Evolutionary conservation across 2,329 filamentous ascomycete species (phyloP).

Genomic region (Xenoacremonium recifei): DNA sequence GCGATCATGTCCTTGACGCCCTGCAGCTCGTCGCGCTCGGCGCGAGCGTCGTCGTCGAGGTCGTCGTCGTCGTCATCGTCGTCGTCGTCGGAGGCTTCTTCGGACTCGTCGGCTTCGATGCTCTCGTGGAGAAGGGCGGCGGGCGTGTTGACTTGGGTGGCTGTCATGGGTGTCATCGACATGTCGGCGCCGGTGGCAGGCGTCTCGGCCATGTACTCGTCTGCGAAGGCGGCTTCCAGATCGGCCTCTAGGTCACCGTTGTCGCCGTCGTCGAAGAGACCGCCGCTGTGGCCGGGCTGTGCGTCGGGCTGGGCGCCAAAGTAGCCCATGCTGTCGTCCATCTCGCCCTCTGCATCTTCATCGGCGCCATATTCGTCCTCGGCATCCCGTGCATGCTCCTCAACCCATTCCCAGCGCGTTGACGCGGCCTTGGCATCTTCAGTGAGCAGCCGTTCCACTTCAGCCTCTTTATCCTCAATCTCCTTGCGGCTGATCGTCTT

Average conservation of each 20-base stretch:
- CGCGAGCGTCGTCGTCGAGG: conserved; percentile 52
- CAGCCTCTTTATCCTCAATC: conserved; percentile 79
- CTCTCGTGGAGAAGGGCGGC: conserved; percentile 43
- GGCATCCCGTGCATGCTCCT: conserved; percentile 42
- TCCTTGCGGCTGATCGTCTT: conserved; percentile 80
- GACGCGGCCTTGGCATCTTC: conserved; percentile 63
- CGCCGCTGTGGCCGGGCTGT: too few relatives aligned
- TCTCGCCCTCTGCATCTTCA: conserved; percentile 49
- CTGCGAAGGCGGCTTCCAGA: conserved; percentile 53
- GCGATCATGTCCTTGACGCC: conserved; percentile 56
- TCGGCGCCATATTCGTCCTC: conserved; percentile 47
- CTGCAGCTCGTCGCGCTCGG: conserved; percentile 48
- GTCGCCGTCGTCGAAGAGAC: conserved; percentile 34
- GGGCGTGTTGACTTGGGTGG: conserved; percentile 43
- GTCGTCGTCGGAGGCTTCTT: conserved; percentile 42
- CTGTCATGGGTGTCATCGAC: conserved; percentile 43
- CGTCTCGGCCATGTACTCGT: conserved; percentile 38
- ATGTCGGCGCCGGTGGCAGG: conserved; percentile 42
- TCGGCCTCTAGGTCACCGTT: conserved; percentile 54
- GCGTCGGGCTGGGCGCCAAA: conserved; percentile 33
- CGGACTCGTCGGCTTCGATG: conserved; percentile 40
- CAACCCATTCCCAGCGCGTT: conserved; percentile 64
- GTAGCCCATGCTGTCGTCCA: conserved; percentile 43
- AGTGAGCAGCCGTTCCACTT: conserved; percentile 71
- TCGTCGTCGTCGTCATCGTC: conserved; percentile 54